Conservation (phyloP, 805 yeast genomes). For the Pichia phayaonensis region DNA sequence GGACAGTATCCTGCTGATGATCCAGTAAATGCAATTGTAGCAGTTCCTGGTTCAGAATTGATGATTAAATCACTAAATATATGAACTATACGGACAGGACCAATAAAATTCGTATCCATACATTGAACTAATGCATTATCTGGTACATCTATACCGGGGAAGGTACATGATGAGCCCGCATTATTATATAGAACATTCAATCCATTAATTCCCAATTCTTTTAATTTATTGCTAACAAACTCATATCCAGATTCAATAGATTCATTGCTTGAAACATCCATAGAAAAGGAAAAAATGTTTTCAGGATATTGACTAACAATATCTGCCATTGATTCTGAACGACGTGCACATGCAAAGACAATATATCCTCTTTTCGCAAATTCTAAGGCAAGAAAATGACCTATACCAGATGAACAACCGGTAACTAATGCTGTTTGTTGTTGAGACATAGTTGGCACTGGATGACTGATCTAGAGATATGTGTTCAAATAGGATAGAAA, state of each 20-base stretch:
- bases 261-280: conserved; percentile 52
- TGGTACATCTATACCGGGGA: conserved; percentile 58
- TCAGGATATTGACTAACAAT: conserved; percentile 30
- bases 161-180: conserved; percentile 54
- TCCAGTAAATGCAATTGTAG: conserved; percentile 68
- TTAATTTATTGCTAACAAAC: conserved; percentile 26
- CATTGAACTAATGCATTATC: conserved; percentile 43
- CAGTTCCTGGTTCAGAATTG: conserved; percentile 41
- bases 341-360: conserved; percentile 71
- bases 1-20: conserved; percentile 59
- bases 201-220: conserved; percentile 17
- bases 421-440: conserved; percentile 40
- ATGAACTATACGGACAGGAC: conserved; percentile 56
- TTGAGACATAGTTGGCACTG: not conserved
- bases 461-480: not conserved
- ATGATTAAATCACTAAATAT: conserved; percentile 40
- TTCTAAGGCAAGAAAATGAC: conserved; percentile 39
- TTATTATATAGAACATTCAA: conserved; percentile 63
- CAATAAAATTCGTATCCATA: conserved; percentile 62
- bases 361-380: conserved; percentile 37
- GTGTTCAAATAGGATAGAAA: no score
- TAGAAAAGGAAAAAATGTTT: conserved; percentile 37
- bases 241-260: conserved; percentile 39
- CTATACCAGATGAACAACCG: conserved; percentile 57
- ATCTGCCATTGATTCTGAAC: conserved; percentile 51